Conservation (phyloP, 768 basidiomycete genomes). For the Collybia sp. region DNA sequence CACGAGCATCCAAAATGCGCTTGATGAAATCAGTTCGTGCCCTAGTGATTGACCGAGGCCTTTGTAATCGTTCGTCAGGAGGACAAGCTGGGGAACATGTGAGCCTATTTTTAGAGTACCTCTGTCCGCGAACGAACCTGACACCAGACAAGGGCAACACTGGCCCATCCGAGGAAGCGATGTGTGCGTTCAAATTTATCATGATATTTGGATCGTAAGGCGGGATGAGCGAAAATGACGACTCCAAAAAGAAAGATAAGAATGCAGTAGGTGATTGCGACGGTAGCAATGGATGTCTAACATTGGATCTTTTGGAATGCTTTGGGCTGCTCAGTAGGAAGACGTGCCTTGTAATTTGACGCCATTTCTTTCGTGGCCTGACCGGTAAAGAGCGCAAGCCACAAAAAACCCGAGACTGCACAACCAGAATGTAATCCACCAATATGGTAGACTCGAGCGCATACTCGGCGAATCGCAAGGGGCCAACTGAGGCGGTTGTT, state of each 20-base stretch:
- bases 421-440: constrained; percentile 60
- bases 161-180: constrained; percentile 54
- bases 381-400: constrained; percentile 45
- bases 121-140: too few species aligned
- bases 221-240: constrained; percentile 47
- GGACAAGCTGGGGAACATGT: constrained; percentile 30
- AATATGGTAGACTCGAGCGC: constrained; percentile 57
- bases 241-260: constrained; percentile 44
- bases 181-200: constrained; percentile 51
- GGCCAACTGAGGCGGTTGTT: constrained; percentile 38
- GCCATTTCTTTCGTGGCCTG: constrained; percentile 45
- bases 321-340: not conserved
- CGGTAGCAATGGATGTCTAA: constrained; percentile 41
- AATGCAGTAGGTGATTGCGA: constrained; percentile 48
- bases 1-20: constrained; percentile 55
- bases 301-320: not conserved
- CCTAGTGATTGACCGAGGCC: constrained; percentile 29
- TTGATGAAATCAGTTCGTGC: constrained; percentile 34
- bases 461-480: constrained; percentile 44
- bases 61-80: constrained; percentile 51
- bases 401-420: constrained; percentile 47
- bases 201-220: constrained; percentile 40
- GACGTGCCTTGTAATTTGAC: not conserved
- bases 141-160: constrained; percentile 42
- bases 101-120: not conserved